Percentiles rank a stretch among this genome's conserved stretches.
These are phyloP conservation scores for Salix suchowensis DNA, from an alignment of 345 rosid genomes.

Conservation along the genomic window DNA sequence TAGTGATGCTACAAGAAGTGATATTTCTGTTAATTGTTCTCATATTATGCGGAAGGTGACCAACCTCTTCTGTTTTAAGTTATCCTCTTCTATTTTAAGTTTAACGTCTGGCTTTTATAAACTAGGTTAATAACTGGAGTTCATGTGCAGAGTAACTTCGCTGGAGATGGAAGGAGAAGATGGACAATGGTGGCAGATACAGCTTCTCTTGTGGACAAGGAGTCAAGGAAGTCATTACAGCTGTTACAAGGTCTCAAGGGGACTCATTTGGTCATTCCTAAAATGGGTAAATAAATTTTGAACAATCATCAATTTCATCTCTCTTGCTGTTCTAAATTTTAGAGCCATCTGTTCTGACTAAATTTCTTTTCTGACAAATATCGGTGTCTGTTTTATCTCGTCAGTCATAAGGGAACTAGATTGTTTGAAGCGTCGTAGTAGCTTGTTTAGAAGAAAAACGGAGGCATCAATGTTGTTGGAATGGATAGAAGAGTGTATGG, in stretches of 20 bases:
- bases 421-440: slow-evolving; percentile 44
- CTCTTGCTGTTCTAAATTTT: background rate
- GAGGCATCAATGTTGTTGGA: slow-evolving; percentile 57
- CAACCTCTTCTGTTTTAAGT: slow-evolving; percentile 32
- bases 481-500: slow-evolving; percentile 78
- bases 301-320: background rate
- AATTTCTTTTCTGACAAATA: background rate
- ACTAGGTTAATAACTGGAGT: background rate
- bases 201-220: slow-evolving; percentile 59
- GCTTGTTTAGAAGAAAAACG: slow-evolving; percentile 46
- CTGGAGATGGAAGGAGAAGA: slow-evolving; percentile 38
- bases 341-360: background rate
- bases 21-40: slow-evolving; percentile 18
- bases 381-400: background rate
- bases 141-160: slow-evolving; percentile 40
- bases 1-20: slow-evolving; percentile 27
- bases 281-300: slow-evolving; percentile 48
- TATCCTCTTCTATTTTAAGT: slow-evolving; percentile 23
- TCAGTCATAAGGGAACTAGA: slow-evolving; percentile 77
- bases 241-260: slow-evolving; percentile 85
- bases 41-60: slow-evolving; percentile 21
- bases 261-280: slow-evolving; percentile 63
- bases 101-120: background rate
- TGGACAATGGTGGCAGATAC: slow-evolving; percentile 80
- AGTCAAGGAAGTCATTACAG: slow-evolving; percentile 64